Evolutionary conservation across 441 rosid species (phyloP).

Genomic region (Theobroma grandiflorum): DNA sequence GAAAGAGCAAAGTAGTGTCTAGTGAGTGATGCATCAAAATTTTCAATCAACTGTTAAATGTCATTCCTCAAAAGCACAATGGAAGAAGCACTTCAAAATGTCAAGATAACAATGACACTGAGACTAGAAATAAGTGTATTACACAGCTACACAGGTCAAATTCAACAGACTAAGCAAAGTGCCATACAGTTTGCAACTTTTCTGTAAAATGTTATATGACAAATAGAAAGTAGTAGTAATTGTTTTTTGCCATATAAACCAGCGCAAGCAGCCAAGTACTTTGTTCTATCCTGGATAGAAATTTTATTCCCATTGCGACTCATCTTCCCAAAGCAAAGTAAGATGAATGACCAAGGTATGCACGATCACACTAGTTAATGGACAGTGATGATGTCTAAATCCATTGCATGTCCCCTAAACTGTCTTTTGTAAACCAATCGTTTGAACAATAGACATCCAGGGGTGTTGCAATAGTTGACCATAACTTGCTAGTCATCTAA

Average conservation of each 20-base stretch:
- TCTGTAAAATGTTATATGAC: neutral
- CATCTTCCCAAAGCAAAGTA: slow-evolving; percentile 1
- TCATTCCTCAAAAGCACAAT: neutral
- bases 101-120: neutral
- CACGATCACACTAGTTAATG: neutral
- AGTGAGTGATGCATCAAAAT: slow-evolving; percentile 31
- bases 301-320: neutral
- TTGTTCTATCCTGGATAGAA: neutral
- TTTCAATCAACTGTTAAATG: slow-evolving; percentile 21
- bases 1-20: slow-evolving; percentile 25
- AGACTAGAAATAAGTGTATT: neutral
- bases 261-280: neutral
- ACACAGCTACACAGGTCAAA: slow-evolving; percentile 15
- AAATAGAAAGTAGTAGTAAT: neutral
- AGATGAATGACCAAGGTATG: neutral
- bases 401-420: neutral
- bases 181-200: slow-evolving; percentile 4
- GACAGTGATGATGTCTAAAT: neutral
- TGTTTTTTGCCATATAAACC: neutral
- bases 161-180: slow-evolving; percentile 7
- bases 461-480: neutral
- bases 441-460: neutral
- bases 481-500: neutral
- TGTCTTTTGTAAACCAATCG: neutral
- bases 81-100: slow-evolving; percentile 20